Evolutionary conservation across 495 filamentous ascomycete species (phyloP), one percentile per base, ranked within the genome.

Genomic region (Penicillium arizonense): DNA sequence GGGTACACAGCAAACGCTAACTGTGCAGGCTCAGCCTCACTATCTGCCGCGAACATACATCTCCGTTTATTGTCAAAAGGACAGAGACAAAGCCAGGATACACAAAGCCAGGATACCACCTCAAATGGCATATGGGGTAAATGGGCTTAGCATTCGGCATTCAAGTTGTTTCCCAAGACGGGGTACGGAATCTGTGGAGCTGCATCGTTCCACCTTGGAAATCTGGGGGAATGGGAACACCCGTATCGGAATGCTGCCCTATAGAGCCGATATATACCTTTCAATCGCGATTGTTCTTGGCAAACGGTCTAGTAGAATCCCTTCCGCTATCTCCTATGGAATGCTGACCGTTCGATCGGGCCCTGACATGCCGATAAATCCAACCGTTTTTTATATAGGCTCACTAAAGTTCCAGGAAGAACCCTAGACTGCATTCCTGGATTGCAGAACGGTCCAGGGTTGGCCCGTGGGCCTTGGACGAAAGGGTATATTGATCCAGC

Each of bases 331-430:
- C 16, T 46, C 10, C 18, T 18, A 18, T 56, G 14, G 62, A 59
- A 65, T 57, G 53, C n/a, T 18, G 16, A 56, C 62, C 59, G 39
- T 47, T 33, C 53, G 53, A 63, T 60, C 54, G 59, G 62, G 42
- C 24, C 16, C 20, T 28, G 24, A 32, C 44, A 63, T 57, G 43
- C 38, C 44, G 36, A 53, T 50, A 34, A 21, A 38, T 42, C n/a
- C 8, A 30, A 37, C 4, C 37, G 41, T 55, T 37, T 39, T 14
- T 35, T 23, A 12, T n/a, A 50, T 35, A 11, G 9, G 5, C 8
- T 26, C 26, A 1, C 4, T 24, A 24, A 24, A 24, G 23, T 24
- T 24, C 23, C 5, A 3, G 24, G 8, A 30, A 30, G 2, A 30
- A 9, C 13, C 4, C 12, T 9, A 10, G 14, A 33, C 12, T 37